Base-by-base conservation (phyloP, 768 basidiomycete species). In the Chalciporus chontae region DNA sequence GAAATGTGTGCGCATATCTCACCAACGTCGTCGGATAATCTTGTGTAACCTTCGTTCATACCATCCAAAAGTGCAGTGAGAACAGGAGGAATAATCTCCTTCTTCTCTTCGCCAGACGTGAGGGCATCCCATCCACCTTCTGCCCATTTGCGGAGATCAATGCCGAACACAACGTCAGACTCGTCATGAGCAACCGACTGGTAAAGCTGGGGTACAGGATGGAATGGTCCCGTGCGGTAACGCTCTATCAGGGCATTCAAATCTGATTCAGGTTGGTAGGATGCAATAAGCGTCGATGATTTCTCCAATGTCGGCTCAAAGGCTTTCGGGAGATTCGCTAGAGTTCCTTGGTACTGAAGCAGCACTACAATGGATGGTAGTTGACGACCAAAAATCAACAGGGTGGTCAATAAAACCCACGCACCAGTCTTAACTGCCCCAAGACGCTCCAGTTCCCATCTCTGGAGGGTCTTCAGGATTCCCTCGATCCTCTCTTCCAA, bases 151-250 rank as follows among this genome's bases (percentile, higher is more conserved):
- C 93, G 79, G 45, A 96, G 71, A 69, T 96, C 94, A 51, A 94
- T 87, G 10, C 94, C 94, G 64, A 95, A 96, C 9, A 90, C 81
- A 24, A 90, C 87, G 61, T 94, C 93, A 0, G 81, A 79, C 58
- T 88, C 87, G 40, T 88, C 85, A 56, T 90, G 90, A 8, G 86
- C 74, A 27, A 93, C 78, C 4, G 85, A 86, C 63, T 95, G 91
- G 68, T 92, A 97, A 9, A 94, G 73, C 47, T 91, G 90, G 0
- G 94, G 80, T 32, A 73, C 74, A 0, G 94, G 94, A 36, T 87
- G 77, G 83, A 96, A 98, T 0, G 94, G 88, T 1, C 94, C 94
- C 1, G 93, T 95, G 47, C 94, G 82, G 65, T 93, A 91, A 10
- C 90, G 85, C 66, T 96, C 94, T 53, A 96, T 93, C 43, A 95